A percentile compares a stretch with the other conserved stretches of the same genome.
These are phyloP conservation scores for Boeremia lycopersici DNA, from an alignment of 2,329 filamentous ascomycete species.

Conservation along the genomic window DNA sequence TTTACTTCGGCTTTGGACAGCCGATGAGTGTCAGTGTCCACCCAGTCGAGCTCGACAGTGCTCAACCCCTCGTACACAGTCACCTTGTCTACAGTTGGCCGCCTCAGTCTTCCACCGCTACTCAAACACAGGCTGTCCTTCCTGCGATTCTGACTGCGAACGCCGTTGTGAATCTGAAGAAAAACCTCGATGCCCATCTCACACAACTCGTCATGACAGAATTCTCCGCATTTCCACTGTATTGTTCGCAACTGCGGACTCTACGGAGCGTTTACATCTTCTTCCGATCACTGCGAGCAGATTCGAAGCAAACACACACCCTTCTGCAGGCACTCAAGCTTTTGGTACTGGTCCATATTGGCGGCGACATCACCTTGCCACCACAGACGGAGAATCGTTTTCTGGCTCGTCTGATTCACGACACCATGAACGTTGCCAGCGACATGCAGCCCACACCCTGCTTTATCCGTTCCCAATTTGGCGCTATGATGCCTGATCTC, in stretches of 20 bases:
- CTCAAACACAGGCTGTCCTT: slow-evolving; percentile 40
- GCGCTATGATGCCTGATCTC: slow-evolving; percentile 42
- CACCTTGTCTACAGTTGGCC: slow-evolving; percentile 49
- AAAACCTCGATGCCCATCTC: slow-evolving; percentile 40
- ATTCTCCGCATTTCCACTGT: slow-evolving; percentile 45
- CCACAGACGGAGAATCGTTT: slow-evolving; percentile 20
- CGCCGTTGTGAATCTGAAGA: slow-evolving; percentile 24
- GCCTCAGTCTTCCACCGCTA: slow-evolving; percentile 21
- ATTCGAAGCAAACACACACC: slow-evolving; percentile 25
- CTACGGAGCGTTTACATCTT: slow-evolving; percentile 44
- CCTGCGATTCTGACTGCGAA: slow-evolving; percentile 39
- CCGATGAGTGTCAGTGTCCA: slow-evolving; percentile 34
- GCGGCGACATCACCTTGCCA: slow-evolving; percentile 44
- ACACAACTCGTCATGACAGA: slow-evolving; percentile 38
- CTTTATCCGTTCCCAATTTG: slow-evolving; percentile 49
- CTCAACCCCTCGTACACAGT: slow-evolving; percentile 33
- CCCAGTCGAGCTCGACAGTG: slow-evolving; percentile 28
- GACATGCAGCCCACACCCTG: slow-evolving; percentile 40
- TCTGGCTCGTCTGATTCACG: slow-evolving; percentile 25
- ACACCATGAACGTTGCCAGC: slow-evolving; percentile 24
- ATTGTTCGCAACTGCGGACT: slow-evolving; percentile 40
- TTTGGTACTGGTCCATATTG: slow-evolving; percentile 48
- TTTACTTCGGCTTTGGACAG: slow-evolving; percentile 45
- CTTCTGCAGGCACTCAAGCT: slow-evolving; percentile 46
- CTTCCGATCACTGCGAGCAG: slow-evolving; percentile 29